phyloP scores from a whole-genome alignment of 1,284 basidiomycete species.

The Termitomyces sp. region DNA sequence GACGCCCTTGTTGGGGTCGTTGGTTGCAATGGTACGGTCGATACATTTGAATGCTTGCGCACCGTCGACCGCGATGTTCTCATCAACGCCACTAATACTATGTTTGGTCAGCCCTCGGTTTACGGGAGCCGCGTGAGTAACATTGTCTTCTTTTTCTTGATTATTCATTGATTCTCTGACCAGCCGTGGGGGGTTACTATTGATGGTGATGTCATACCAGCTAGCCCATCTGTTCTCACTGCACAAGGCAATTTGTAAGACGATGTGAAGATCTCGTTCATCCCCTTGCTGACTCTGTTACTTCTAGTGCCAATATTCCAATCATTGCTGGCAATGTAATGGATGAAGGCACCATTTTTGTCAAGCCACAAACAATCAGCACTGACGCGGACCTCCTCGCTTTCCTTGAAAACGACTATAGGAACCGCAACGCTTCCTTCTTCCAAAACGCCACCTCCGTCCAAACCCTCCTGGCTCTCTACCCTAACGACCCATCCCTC shows the following conservation, averaged over 20 bases:
- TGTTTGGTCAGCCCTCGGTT: conserved; percentile 13
- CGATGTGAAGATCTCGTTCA: not conserved
- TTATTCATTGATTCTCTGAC: not conserved
- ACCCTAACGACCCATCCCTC: conserved; percentile 18
- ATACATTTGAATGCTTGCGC: conserved; percentile 20
- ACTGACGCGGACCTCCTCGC: conserved; percentile 17
- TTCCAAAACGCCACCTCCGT: conserved; percentile 15
- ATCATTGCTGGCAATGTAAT: conserved; percentile 21
- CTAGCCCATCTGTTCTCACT: conserved; percentile 18
- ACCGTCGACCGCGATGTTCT: conserved; percentile 16
- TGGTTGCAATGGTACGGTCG: conserved; percentile 14
- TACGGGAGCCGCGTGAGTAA: conserved; percentile 17
- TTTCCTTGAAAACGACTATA: conserved; percentile 19
- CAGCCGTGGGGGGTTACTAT: conserved; percentile 22
- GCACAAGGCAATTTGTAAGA: conserved; percentile 20
- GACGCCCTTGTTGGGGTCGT: conserved; percentile 16
- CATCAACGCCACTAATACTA: conserved; percentile 16
- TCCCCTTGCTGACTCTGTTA: not conserved
- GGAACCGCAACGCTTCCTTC: conserved; percentile 16
- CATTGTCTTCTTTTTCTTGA: not conserved
- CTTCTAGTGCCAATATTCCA: conserved; percentile 17
- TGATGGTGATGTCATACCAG: conserved; percentile 22
- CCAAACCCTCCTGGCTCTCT: conserved; percentile 10
- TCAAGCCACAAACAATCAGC: conserved; percentile 19
- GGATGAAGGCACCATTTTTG: conserved; percentile 22